Base-by-base conservation (phyloP, 2,329 filamentous ascomycete species). In the Stachybotrys chartarum region DNA sequence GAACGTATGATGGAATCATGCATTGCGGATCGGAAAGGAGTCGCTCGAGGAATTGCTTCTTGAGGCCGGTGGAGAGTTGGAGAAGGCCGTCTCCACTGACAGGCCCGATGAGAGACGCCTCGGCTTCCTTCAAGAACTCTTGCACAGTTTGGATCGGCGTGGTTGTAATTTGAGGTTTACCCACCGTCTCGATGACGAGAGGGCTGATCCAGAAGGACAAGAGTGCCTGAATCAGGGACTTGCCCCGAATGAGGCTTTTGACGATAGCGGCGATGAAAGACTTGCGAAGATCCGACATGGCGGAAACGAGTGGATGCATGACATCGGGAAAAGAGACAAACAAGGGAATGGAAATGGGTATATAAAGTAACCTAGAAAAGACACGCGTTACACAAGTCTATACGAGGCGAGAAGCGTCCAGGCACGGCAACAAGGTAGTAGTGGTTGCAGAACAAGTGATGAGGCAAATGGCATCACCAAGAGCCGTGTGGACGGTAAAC, bases 1-100 rank as follows among this genome's bases (percentile, higher is more conserved):
- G 79, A 71, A 80, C 86, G 71, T 84, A 87, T 12, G 83, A 86
- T 2, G 84, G 84, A 18, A 87, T 75, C 84, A 86, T 87, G 66
- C 78, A 84, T 57, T 78, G 74, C 58, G 76, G 69, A 63, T 83
- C 78, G 35, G 71, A 73, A 58, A 76, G 68, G 55, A 86, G 68
- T 44, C 77, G 75, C 49, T 81, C 73, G 48, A 76, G 66, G 62
- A 84, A 83, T 66, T 87, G 80, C 42, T 70, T 67, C 68, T 79
- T 82, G 56, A 87, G 68, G 35, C 72, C 72, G 52, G 67, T 63
- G 3, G 80, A 78, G 55, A 86, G 73, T 31, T 67, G 61, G 51
- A 70, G 64, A 30, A 84, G 70, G 60, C 71, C 72, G 59, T 76
- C 70, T 52, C 70, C 74, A 52, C 73, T 72, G 54, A 80, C 68